phyloP scores from a whole-genome alignment of 768 basidiomycete genomes.

The Rhodotorula sphaerocarpa region DNA sequence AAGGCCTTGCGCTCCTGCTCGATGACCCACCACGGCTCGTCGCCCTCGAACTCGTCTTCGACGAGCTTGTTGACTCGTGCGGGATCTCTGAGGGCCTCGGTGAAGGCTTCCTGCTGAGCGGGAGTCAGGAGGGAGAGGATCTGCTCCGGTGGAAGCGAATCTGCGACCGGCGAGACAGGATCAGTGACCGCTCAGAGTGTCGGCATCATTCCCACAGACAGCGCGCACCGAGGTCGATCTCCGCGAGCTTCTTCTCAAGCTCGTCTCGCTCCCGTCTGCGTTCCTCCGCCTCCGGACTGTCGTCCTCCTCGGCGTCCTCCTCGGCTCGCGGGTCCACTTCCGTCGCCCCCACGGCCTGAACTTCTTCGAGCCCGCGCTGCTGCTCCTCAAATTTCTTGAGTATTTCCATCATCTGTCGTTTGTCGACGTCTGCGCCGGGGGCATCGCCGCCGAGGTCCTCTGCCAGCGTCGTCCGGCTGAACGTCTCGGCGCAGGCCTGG shows the following conservation, averaged over 20 bases:
- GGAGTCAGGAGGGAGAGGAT: constrained; percentile 29
- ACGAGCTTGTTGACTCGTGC: constrained; percentile 13
- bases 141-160: constrained; percentile 27
- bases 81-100: constrained; percentile 18
- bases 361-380: constrained; percentile 15
- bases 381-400: constrained; percentile 35
- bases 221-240: constrained; percentile 29
- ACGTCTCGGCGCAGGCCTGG: constrained; percentile 27
- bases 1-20: constrained; percentile 2
- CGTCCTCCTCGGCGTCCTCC: constrained; percentile 10
- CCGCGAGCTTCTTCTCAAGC: constrained; percentile 19
- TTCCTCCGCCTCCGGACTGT: background rate
- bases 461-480: constrained; percentile 23
- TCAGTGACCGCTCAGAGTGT: background rate
- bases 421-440: constrained; percentile 15
- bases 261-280: constrained; percentile 7
- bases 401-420: constrained; percentile 32
- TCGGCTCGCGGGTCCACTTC: background rate
- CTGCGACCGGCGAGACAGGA: constrained; percentile 5
- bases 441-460: constrained; percentile 26
- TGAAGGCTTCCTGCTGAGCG: constrained; percentile 27
- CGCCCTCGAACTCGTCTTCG: constrained; percentile 19
- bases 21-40: constrained; percentile 33
- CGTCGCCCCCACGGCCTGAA: too few relatives aligned
- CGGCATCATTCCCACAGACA: too few relatives aligned